phyloP scores from a whole-genome alignment of 73 alveolate species.

The Paramecium caudatum region DNA sequence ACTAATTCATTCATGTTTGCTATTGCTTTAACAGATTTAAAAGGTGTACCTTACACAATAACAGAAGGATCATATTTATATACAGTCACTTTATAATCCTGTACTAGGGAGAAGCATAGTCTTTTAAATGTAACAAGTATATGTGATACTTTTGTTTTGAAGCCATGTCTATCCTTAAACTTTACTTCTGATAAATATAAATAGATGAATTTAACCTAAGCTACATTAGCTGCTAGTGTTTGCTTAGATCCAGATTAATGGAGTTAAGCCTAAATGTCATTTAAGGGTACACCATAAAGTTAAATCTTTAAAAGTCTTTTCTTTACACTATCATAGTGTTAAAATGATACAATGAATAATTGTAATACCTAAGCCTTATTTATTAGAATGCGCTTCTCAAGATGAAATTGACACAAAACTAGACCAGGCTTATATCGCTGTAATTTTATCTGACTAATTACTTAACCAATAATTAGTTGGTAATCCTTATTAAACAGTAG shows the following conservation, averaged over 20 bases:
- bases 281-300: not conserved
- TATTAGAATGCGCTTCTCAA: not conserved
- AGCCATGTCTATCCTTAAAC: not conserved
- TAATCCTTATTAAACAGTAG: not conserved
- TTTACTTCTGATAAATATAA: not conserved
- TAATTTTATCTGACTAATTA: not conserved
- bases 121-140: not conserved
- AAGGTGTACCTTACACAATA: not conserved
- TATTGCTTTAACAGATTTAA: not conserved
- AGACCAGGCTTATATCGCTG: not conserved
- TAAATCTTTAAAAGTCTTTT: not conserved
- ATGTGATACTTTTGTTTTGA: not conserved
- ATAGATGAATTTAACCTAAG: not conserved
- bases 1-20: not conserved
- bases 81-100: not conserved
- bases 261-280: not conserved
- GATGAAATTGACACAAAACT: not conserved
- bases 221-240: not conserved
- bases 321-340: not conserved
- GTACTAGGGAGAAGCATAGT: not conserved
- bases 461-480: not conserved
- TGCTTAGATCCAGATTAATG: conserved; percentile 20
- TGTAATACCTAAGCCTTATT: not conserved
- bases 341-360: not conserved
- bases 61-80: not conserved